Conservation (phyloP, 108 stramenopile species). For the Thalassiosira profunda region DNA sequence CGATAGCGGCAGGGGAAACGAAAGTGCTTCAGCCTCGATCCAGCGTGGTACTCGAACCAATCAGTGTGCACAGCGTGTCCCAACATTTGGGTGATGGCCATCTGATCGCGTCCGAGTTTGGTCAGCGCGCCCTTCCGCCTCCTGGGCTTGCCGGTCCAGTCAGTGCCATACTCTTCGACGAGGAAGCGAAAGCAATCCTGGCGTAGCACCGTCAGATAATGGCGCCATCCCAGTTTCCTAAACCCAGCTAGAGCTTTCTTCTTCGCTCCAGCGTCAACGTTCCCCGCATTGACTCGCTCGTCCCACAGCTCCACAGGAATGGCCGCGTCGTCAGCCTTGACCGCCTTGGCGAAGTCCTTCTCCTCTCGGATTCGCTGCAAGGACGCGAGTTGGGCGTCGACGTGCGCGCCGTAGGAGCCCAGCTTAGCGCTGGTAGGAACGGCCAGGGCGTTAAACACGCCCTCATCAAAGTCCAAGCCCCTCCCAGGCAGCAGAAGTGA, state of each 20-base stretch:
- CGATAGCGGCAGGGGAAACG: constrained; percentile 7
- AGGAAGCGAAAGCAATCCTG: neutral
- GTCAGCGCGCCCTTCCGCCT: neutral
- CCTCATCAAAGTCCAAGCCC: too few species aligned
- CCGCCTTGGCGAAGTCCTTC: constrained; percentile 8
- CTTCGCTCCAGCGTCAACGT: neutral
- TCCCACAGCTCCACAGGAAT: constrained; percentile 32
- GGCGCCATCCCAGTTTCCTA: too few species aligned
- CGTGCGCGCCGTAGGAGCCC: too few species aligned
- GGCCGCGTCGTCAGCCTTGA: constrained; percentile 33
- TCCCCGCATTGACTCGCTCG: neutral
- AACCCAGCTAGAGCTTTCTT: neutral
- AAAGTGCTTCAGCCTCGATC: constrained; percentile 3
- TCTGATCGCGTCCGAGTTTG: neutral
- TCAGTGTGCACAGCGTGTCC: constrained; percentile 3
- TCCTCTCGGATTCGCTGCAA: too few species aligned
- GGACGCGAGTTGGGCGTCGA: too few species aligned
- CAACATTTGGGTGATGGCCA: constrained; percentile 6
- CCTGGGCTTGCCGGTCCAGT: neutral
- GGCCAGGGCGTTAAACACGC: too few species aligned
- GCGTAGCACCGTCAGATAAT: neutral
- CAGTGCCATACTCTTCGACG: neutral
- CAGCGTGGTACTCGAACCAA: constrained; percentile 23
- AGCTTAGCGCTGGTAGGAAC: too few species aligned
- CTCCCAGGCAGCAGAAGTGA: too few species aligned